Conservation (phyloP, 2,329 filamentous ascomycete genomes). For the Paracoccidioides lutzii region DNA sequence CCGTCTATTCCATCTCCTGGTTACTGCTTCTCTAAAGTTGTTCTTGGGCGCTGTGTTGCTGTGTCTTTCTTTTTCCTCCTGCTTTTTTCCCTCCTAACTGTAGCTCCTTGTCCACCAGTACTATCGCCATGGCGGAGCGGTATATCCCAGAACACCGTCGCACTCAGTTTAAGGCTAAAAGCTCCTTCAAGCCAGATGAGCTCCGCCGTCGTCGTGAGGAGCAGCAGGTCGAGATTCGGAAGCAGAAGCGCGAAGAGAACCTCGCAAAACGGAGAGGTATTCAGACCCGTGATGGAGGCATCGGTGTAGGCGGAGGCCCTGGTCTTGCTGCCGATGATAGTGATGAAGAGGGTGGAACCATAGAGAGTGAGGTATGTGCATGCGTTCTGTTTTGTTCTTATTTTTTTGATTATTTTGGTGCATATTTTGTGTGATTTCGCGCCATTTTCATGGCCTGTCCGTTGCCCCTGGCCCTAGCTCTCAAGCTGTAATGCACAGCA, state of each 20-base stretch:
- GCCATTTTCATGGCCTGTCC: background rate
- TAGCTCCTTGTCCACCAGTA: slow-evolving; percentile 11
- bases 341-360: slow-evolving; percentile 89
- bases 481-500: background rate
- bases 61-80: slow-evolving; percentile 9
- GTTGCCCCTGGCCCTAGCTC: background rate
- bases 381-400: background rate
- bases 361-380: slow-evolving; percentile 78
- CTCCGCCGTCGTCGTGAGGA: slow-evolving; percentile 95
- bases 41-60: background rate
- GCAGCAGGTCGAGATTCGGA: slow-evolving; percentile 97
- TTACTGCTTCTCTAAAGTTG: slow-evolving; percentile 3
- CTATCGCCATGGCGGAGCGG: slow-evolving; percentile 75
- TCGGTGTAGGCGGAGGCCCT: slow-evolving; percentile 48
- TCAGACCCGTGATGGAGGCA: slow-evolving; percentile 55
- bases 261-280: slow-evolving; percentile 96
- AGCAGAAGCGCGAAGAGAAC: slow-evolving; percentile 98
- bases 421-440: background rate
- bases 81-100: slow-evolving; percentile 17
- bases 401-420: background rate
- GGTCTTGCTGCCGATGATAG: slow-evolving; percentile 91
- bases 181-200: slow-evolving; percentile 97
- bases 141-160: slow-evolving; percentile 99
- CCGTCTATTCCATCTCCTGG: background rate
- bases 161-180: slow-evolving; percentile 99